Evolutionary conservation across 164 flowering plant species (phyloP), one percentile per base, ranked within the genome.

Genomic region (Magnolia sinica): DNA sequence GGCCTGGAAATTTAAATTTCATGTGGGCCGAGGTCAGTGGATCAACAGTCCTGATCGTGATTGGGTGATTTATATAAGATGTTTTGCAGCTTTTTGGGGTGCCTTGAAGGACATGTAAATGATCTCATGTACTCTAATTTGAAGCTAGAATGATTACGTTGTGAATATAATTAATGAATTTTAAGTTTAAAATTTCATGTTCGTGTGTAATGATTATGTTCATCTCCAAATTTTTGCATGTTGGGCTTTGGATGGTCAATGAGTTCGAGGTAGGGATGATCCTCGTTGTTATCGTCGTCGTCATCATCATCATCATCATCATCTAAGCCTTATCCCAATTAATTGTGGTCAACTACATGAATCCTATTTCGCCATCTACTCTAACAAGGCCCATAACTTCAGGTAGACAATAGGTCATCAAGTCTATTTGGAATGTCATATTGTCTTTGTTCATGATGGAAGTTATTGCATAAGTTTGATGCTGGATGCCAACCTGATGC

Each of bases 191-290:
- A 4, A 29, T 31, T 37, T 18, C 50, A 68, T 22, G 51, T 68
- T n/a, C 9, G 13, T 68, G 45, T 45, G 9, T 29, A 13, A 63
- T 20, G 27, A 63, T 11, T 65, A 73, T 73, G 75, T 63, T 73
- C 9, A 59, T 19, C 24, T 73, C 75, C 61, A 63, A 37, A 63
- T 29, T 73, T 63, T 59, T 52, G 31, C 75, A 63, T 61, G 75
- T 37, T 63, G 68, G 75, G 68, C 37, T 45, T 61, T 61, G 24
- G 75, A 63, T 73, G 55, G 68, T 37, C 51, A 73, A 19, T 20
- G 52, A 73, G 55, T 22, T 63, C 19, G 9, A 31, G 16, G 4
- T 29, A n/a, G 51, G 68, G 22, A 31, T 73, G 24, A 4, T 13
- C 24, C 51, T 10, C 3, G 3, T 50, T 52, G n/a, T 20, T n/a